Conservation (phyloP, 208 protist species). For the Baffinella frigidus region DNA sequence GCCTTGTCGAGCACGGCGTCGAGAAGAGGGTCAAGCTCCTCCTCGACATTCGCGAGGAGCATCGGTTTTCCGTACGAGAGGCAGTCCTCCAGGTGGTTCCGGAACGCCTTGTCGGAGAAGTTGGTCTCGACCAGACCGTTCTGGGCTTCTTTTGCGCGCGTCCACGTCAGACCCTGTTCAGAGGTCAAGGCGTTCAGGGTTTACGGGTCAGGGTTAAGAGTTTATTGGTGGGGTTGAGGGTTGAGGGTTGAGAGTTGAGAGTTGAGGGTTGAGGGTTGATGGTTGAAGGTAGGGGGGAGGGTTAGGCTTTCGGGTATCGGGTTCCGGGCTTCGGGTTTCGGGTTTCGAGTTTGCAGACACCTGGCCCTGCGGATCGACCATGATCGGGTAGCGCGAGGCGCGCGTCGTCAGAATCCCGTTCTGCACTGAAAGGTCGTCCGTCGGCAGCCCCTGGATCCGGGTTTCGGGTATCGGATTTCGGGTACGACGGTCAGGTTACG, state of each 20-base stretch:
- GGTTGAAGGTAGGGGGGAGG: too few species aligned
- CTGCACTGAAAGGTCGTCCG: slow-evolving; percentile 96
- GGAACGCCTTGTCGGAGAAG: slow-evolving; percentile 89
- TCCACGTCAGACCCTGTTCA: slow-evolving; percentile 92
- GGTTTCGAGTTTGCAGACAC: too few species aligned
- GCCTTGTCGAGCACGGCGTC: slow-evolving; percentile 96
- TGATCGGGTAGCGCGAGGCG: slow-evolving; percentile 87
- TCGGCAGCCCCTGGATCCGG: slow-evolving; percentile 95
- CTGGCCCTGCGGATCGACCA: slow-evolving; percentile 98
- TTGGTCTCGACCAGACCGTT: slow-evolving; percentile 84
- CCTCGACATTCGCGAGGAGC: slow-evolving; percentile 93
- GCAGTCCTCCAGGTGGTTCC: slow-evolving; percentile 87
- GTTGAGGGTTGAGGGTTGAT: too few species aligned
- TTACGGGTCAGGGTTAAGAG: too few species aligned
- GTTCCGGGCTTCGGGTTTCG: too few species aligned
- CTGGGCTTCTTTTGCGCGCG: slow-evolving; percentile 78
- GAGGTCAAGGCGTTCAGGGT: too few species aligned
- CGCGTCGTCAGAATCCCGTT: slow-evolving; percentile 98
- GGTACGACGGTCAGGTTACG: too few species aligned
- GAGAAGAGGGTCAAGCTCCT: slow-evolving; percentile 93
- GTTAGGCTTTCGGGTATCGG: too few species aligned
- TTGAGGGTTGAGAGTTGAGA: too few species aligned
- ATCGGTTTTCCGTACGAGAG: slow-evolving; percentile 81
- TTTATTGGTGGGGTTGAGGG: too few species aligned
- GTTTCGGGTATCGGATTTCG: too few species aligned